Evolutionary conservation across 208 protist species (phyloP).

Genomic region (Leishmania amazonensis): DNA sequence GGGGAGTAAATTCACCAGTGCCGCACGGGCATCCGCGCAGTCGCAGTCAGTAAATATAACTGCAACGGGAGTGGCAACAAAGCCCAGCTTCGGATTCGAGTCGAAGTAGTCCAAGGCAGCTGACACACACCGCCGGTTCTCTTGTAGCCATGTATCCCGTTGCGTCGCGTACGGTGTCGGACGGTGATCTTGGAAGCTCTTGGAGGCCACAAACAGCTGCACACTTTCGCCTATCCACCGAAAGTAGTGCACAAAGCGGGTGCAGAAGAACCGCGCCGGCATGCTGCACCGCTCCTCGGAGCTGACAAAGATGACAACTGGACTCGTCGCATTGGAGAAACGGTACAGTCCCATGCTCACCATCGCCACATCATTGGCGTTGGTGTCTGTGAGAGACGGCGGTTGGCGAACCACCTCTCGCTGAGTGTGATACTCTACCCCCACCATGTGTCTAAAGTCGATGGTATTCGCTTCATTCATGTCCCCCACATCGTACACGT

Average conservation of each 20-base stretch:
- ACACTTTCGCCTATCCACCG: conserved; percentile 68
- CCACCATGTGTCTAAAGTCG: conserved; percentile 32
- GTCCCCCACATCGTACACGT: conserved; percentile 16
- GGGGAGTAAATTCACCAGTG: conserved; percentile 40
- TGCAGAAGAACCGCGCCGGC: conserved; percentile 73
- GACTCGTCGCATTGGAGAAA: conserved; percentile 42
- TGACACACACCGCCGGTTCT: conserved; percentile 34
- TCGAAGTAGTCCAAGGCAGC: conserved; percentile 49
- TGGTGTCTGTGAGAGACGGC: conserved; percentile 20
- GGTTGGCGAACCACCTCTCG: conserved; percentile 31
- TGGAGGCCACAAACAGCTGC: conserved; percentile 50
- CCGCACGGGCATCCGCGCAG: conserved; percentile 32
- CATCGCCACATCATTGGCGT: neutral
- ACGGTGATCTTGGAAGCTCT: conserved; percentile 31
- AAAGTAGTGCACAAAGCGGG: conserved; percentile 59
- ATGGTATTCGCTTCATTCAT: conserved; percentile 23
- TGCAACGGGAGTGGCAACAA: conserved; percentile 50
- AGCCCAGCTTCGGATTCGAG: conserved; percentile 57
- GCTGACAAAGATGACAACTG: conserved; percentile 67
- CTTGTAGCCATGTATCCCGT: conserved; percentile 34
- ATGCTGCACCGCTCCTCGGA: conserved; percentile 50
- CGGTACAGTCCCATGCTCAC: conserved; percentile 20
- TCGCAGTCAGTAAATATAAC: conserved; percentile 64
- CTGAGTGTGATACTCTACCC: conserved; percentile 20
- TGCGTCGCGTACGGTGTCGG: conserved; percentile 42